Base-by-base conservation (phyloP, 148 eudicot genomes). In the Dianthus caryophyllus region DNA sequence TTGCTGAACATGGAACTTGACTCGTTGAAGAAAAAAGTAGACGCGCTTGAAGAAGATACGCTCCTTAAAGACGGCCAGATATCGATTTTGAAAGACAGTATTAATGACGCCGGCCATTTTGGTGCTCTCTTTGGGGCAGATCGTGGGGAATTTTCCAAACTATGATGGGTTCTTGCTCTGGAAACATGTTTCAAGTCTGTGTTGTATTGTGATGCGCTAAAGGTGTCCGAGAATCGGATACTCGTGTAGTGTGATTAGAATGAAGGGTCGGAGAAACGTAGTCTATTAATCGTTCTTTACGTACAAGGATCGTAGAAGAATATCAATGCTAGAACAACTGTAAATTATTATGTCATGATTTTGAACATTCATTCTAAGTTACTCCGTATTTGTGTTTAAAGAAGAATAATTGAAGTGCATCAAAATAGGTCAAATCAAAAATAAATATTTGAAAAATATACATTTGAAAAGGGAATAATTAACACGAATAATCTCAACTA, bases 51-150 rank as follows among this genome's bases (percentile, higher is more conserved):
- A 67, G 79, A 76, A 71, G 79, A 76, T 31, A 66, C 79, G 30
- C 75, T 76, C 29, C 72, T 76, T 52, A 76, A 76, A 22, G 79
- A 76, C 25, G 79, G 79, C 50, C 79, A 76, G 46, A 76, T 76
- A 20, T 66, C 79, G n/a, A 76, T 76, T 61, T 61, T 76, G 68
- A 76, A 76, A 63, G 79, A 76, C 38, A 76, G 79, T 31, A 71
- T 76, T 55, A 76, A 39, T 43, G 61, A 76, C 52, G 79, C 64
- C 66, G 67, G 65, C 66, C 62, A 71, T 16, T 71, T 66, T 55
- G 53, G 64, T 48, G 44, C 44, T 76, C 68, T 72, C 39, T 71
- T 76, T 53, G 72, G 70, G 33, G 24, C 66, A 24, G 79, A 71
- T 60, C 75, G 53, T 17, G 49, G 17, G 27, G 72, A 61, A 12